phyloP scores from a whole-genome alignment of 2,329 filamentous ascomycete species.

The Penicillium sp. region DNA sequence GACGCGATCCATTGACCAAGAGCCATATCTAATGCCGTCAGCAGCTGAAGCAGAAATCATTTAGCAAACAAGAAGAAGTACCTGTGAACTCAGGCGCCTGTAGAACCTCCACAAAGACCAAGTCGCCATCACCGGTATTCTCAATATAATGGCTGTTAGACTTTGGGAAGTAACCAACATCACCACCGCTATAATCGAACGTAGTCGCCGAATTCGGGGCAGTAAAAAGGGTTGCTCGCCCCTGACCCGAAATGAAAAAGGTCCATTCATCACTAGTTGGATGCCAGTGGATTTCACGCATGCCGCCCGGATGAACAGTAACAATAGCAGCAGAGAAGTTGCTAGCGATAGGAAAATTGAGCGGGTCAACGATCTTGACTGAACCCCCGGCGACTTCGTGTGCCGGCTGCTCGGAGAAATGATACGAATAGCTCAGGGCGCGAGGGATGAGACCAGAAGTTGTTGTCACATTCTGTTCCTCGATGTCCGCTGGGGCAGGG shows the following conservation, averaged over 20 bases:
- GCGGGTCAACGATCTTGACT: conserved; percentile 72
- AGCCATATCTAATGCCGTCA: conserved; percentile 43
- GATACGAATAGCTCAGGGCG: conserved; percentile 64
- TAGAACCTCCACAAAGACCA: conserved; percentile 74
- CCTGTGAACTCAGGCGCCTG: conserved; percentile 62
- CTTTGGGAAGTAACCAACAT: conserved; percentile 72
- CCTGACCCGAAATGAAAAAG: conserved; percentile 71
- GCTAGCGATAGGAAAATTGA: conserved; percentile 70
- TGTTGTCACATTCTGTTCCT: conserved; percentile 59
- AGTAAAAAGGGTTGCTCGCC: conserved; percentile 71
- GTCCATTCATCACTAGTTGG: conserved; percentile 77
- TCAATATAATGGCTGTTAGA: conserved; percentile 82
- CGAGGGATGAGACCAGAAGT: conserved; percentile 66
- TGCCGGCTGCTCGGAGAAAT: conserved; percentile 67
- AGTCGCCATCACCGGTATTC: conserved; percentile 70
- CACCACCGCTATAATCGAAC: conserved; percentile 72
- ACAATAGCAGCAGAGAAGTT: conserved; percentile 71
- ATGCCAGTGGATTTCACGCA: conserved; percentile 83
- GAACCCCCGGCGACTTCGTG: conserved; percentile 65
- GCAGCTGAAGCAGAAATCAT: neutral
- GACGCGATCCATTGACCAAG: conserved; percentile 50
- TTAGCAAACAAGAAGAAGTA: conserved; percentile 6
- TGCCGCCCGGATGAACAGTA: conserved; percentile 66
- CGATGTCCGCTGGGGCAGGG: conserved; percentile 59
- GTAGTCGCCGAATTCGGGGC: conserved; percentile 67